These are phyloP conservation scores for Aegilops bicornis DNA, from an alignment of 176 grass and related monocot genomes.

Conservation along the genomic window DNA sequence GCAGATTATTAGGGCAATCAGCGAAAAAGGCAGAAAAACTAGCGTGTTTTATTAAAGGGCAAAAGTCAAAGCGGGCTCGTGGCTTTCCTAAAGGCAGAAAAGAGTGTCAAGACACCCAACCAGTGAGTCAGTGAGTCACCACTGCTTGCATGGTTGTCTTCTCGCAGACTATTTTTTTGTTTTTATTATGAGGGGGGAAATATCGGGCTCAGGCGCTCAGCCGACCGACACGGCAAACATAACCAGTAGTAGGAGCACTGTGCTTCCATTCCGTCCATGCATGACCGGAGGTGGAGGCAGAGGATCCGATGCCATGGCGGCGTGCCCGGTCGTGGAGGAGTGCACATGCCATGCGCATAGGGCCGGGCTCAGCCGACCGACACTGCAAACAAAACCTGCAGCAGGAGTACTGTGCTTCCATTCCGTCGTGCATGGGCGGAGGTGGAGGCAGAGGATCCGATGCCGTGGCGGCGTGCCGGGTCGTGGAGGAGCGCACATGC, in stretches of 20 bases:
- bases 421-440: not conserved
- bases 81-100: not conserved
- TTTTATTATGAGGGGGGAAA: not conserved
- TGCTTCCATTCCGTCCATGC: not conserved
- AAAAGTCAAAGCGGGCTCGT: not conserved
- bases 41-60: not conserved
- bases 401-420: not conserved
- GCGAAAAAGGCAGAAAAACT: not conserved
- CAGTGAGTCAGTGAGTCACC: not conserved
- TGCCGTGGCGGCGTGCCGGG: conserved; percentile 5
- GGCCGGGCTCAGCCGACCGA: not conserved
- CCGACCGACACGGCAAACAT: too few species aligned
- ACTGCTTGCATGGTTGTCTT: not conserved
- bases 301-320: conserved; percentile 30
- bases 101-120: not conserved
- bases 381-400: too few species aligned
- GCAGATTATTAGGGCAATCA: not conserved
- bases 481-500: not conserved
- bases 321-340: not conserved
- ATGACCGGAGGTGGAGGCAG: not conserved
- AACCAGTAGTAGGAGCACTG: too few species aligned
- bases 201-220: not conserved
- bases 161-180: not conserved
- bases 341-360: not conserved
- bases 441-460: conserved; percentile 4